These are phyloP conservation scores for Zygotorulaspora sp. DNA, from an alignment of 805 yeast genomes.

Conservation along the genomic window DNA sequence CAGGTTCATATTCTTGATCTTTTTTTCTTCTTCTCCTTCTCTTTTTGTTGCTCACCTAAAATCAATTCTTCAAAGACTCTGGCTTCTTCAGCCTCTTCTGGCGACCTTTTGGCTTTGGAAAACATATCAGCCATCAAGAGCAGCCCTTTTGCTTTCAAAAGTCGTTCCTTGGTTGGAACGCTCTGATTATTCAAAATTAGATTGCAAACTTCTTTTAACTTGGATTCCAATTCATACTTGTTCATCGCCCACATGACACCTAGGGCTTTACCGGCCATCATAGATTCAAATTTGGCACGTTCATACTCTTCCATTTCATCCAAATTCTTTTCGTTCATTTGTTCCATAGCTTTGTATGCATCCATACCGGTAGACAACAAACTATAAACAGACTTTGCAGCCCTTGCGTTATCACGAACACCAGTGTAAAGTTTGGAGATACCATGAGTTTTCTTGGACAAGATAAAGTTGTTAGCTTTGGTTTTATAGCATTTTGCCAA, in stretches of 20 bases:
- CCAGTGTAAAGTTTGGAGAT: conserved; percentile 77
- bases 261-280: conserved; percentile 80
- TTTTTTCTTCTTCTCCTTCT: conserved; percentile 48
- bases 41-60: conserved; percentile 71
- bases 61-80: conserved; percentile 86
- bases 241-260: conserved; percentile 97
- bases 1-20: conserved; percentile 11
- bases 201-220: conserved; percentile 79
- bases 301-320: conserved; percentile 54
- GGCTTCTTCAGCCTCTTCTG: conserved; percentile 91
- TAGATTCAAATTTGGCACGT: conserved; percentile 73
- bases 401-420: conserved; percentile 77
- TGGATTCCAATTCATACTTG: conserved; percentile 74
- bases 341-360: conserved; percentile 74
- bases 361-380: conserved; percentile 82
- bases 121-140: conserved; percentile 67
- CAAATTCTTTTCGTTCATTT: conserved; percentile 65
- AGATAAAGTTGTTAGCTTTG: conserved; percentile 69
- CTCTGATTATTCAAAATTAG: conserved; percentile 64
- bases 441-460: conserved; percentile 79
- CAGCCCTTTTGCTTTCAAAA: conserved; percentile 76
- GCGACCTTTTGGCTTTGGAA: conserved; percentile 60
- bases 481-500: conserved; percentile 75
- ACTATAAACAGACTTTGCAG: conserved; percentile 77
- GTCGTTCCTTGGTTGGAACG: conserved; percentile 56